These are phyloP conservation scores for Vaccinium myrtillus DNA, from an alignment of 148 eudicot genomes.

Conservation along the genomic window DNA sequence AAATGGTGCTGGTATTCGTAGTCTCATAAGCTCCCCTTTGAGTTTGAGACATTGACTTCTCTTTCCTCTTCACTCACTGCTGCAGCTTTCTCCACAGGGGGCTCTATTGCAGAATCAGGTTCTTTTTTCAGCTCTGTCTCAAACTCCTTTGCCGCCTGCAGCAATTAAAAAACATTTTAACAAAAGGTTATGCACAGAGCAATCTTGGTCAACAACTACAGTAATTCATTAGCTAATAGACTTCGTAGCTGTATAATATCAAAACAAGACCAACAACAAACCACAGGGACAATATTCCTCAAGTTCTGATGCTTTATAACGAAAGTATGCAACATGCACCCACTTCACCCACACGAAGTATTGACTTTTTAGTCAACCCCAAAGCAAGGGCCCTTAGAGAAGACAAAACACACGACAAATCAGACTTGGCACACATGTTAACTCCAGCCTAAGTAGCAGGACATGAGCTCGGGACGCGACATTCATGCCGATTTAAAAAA, in stretches of 20 bases:
- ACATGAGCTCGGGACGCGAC: too few species aligned
- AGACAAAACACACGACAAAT: too few species aligned
- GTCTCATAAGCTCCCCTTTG: constrained; percentile 43
- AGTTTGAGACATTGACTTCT: constrained; percentile 39
- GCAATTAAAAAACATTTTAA: background rate
- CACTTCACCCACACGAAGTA: background rate
- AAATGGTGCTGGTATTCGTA: constrained; percentile 2
- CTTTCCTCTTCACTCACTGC: constrained; percentile 40
- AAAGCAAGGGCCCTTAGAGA: too few species aligned
- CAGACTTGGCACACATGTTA: too few species aligned
- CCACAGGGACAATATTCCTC: background rate
- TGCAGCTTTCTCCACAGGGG: constrained; percentile 33
- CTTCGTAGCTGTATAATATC: background rate
- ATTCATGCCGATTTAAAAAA: too few species aligned
- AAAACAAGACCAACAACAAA: background rate
- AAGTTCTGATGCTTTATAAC: background rate
- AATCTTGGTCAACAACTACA: background rate
- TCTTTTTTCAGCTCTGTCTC: constrained; percentile 74
- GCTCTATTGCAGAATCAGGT: constrained; percentile 31
- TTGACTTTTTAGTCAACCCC: background rate
- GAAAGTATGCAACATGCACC: background rate
- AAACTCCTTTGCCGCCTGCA: constrained; percentile 86
- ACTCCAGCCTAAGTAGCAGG: too few species aligned
- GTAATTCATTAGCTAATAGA: background rate
- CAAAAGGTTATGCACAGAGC: background rate